Evolutionary conservation across 2,329 filamentous ascomycete genomes (phyloP).

Genomic region (Cucurbitaria berberidis): DNA sequence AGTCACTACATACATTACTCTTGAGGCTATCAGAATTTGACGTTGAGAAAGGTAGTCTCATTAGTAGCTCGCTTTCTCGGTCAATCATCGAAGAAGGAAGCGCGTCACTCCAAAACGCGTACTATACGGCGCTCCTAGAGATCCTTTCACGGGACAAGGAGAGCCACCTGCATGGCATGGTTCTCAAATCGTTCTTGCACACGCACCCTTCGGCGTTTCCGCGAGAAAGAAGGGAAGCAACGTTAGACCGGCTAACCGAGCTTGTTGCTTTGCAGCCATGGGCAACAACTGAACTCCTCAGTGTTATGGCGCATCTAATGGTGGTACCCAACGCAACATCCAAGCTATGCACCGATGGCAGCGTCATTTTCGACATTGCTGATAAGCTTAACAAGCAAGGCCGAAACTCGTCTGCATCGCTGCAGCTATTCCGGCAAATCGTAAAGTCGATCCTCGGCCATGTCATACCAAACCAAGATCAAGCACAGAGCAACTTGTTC

Average conservation of each 20-base stretch:
- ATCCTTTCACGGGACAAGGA: slow-evolving; percentile 15
- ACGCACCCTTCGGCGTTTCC: slow-evolving; percentile 33
- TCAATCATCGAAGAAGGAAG: slow-evolving; percentile 29
- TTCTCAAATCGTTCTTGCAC: slow-evolving; percentile 27
- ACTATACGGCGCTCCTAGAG: slow-evolving; percentile 25
- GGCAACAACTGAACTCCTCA: slow-evolving; percentile 21
- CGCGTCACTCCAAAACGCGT: slow-evolving; percentile 25
- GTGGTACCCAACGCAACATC: slow-evolving; percentile 45
- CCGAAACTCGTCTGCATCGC: slow-evolving; percentile 13
- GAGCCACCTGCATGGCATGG: slow-evolving; percentile 10
- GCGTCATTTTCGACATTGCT: slow-evolving; percentile 35
- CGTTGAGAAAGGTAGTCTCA: slow-evolving; percentile 2
- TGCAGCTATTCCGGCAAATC: slow-evolving; percentile 35
- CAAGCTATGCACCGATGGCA: slow-evolving; percentile 36
- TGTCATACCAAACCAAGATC: slow-evolving; percentile 43
- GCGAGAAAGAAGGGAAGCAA: slow-evolving; percentile 40
- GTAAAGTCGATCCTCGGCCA: slow-evolving; percentile 34
- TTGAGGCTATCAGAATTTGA: slow-evolving; percentile 22
- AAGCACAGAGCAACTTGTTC: slow-evolving; percentile 41
- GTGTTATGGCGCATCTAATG: slow-evolving; percentile 42
- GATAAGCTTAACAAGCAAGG: slow-evolving; percentile 27
- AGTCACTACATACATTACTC: slow-evolving; percentile 26
- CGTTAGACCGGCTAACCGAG: slow-evolving; percentile 36
- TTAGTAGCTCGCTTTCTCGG: slow-evolving; percentile 27
- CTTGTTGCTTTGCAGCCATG: slow-evolving; percentile 16